Percentiles rank a stretch among this genome's conserved stretches.
Conservation (phyloP, 2,329 filamentous ascomycete species). For the Monascus ruber region DNA sequence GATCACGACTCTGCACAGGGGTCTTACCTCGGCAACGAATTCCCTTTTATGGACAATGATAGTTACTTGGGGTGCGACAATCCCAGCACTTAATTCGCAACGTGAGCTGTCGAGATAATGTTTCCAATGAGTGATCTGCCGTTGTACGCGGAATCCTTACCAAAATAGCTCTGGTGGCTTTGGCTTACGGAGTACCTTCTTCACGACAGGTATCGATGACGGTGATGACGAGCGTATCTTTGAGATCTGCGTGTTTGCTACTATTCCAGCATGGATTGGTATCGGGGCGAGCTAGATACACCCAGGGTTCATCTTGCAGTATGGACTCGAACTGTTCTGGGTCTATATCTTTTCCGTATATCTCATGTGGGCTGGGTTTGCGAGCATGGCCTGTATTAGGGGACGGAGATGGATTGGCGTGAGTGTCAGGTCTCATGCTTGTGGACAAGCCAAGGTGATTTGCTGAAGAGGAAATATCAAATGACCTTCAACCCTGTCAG, state of each 20-base stretch:
- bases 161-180: conserved; percentile 2
- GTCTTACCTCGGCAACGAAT: neutral
- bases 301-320: neutral
- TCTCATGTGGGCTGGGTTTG: no score
- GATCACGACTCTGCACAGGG: conserved; percentile 10
- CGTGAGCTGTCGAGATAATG: conserved; percentile 7
- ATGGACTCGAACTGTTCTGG: neutral
- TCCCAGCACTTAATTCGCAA: conserved; percentile 10
- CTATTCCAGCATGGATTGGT: neutral
- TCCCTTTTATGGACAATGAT: neutral
- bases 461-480: no score
- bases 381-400: no score
- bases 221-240: neutral
- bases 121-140: conserved; percentile 1
- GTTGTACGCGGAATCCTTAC: conserved; percentile 4
- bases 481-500: no score
- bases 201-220: neutral
- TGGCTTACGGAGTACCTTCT: neutral
- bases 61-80: conserved; percentile 5
- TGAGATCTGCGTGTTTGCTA: neutral
- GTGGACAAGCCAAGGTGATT: no score
- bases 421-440: no score
- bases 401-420: no score
- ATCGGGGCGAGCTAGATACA: neutral
- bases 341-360: neutral